These are phyloP conservation scores for Parietaria judaica DNA, from an alignment of 306 rosid genomes.

Conservation along the genomic window DNA sequence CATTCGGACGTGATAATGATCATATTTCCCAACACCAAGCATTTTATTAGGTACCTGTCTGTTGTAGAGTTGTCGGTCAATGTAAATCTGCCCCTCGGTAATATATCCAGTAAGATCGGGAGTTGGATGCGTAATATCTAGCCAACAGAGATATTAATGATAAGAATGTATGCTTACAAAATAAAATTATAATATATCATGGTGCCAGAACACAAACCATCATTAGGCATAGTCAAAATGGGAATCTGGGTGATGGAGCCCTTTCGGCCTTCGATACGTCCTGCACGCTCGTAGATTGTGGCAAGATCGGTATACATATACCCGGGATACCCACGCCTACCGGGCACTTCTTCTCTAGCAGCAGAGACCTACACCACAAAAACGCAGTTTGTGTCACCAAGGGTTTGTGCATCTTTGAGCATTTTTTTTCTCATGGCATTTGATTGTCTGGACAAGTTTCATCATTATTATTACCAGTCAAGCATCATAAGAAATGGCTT, in stretches of 20 bases:
- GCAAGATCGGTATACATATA: conserved; percentile 99
- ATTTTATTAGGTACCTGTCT: conserved; percentile 64
- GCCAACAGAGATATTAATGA: conserved; percentile 19
- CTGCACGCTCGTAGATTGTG: conserved; percentile 97
- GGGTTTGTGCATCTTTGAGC: conserved; percentile 2
- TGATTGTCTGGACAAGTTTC: too few relatives aligned
- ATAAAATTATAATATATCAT: conserved; percentile 15
- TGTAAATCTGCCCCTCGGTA: conserved; percentile 96
- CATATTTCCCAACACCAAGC: not conserved
- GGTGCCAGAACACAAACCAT: conserved; percentile 47
- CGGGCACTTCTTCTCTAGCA: conserved; percentile 99
- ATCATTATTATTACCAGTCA: too few relatives aligned
- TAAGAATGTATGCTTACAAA: conserved; percentile 16
- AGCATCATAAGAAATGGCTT: too few relatives aligned
- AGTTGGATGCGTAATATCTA: conserved; percentile 98
- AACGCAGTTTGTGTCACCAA: conserved; percentile 11
- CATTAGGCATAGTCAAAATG: conserved; percentile 96
- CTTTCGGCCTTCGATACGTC: conserved; percentile 96
- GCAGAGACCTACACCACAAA: conserved; percentile 76
- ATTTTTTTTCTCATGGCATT: too few relatives aligned
- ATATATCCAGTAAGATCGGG: conserved; percentile 99
- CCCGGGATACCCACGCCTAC: conserved; percentile 99
- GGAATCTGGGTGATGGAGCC: conserved; percentile 99
- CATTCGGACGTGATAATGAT: too few relatives aligned
- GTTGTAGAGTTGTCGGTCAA: conserved; percentile 90